A percentile compares a stretch with the other conserved stretches of the same genome.
These are phyloP conservation scores for Cyclocybe aegerita DNA, from an alignment of 768 basidiomycete genomes.

Conservation along the genomic window DNA sequence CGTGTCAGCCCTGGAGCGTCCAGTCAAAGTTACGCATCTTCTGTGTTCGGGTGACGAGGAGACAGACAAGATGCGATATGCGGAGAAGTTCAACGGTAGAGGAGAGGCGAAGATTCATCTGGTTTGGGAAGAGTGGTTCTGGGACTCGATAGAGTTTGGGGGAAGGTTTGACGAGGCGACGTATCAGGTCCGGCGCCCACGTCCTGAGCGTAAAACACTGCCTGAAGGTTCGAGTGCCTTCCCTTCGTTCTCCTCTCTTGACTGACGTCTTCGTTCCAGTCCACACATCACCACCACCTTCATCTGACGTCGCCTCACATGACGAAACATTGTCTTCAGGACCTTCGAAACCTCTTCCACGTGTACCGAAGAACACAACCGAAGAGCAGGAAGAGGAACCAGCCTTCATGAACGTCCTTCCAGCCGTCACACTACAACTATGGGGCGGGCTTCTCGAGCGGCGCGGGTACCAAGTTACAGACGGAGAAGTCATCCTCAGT, in stretches of 20 bases:
- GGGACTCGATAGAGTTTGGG: conserved; percentile 82
- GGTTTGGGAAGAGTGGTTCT: conserved; percentile 97
- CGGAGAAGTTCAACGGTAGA: conserved; percentile 66
- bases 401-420: conserved; percentile 55
- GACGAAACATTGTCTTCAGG: conserved; percentile 19
- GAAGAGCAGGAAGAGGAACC: conserved; percentile 57
- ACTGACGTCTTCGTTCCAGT: conserved; percentile 16
- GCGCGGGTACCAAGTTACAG: conserved; percentile 64
- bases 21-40: conserved; percentile 81
- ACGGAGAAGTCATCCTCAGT: conserved; percentile 59
- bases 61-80: conserved; percentile 78
- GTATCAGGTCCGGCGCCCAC: conserved; percentile 59
- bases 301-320: conserved; percentile 18
- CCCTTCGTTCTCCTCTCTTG: background rate
- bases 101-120: conserved; percentile 75
- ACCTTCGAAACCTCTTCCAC: conserved; percentile 13
- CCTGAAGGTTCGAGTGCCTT: conserved; percentile 19
- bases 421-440: conserved; percentile 61
- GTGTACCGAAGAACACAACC: conserved; percentile 16
- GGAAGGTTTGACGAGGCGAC: conserved; percentile 66
- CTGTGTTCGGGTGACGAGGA: conserved; percentile 69
- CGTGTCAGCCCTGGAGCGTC: conserved; percentile 73
- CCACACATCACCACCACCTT: conserved; percentile 20
- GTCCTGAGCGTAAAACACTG: conserved; percentile 51
- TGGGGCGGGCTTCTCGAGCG: conserved; percentile 70